A percentile compares a stretch with the other conserved stretches of the same genome.
Evolutionary conservation across 2,329 filamentous ascomycete genomes (phyloP).

Genomic region (Helicocarpus griseus): DNA sequence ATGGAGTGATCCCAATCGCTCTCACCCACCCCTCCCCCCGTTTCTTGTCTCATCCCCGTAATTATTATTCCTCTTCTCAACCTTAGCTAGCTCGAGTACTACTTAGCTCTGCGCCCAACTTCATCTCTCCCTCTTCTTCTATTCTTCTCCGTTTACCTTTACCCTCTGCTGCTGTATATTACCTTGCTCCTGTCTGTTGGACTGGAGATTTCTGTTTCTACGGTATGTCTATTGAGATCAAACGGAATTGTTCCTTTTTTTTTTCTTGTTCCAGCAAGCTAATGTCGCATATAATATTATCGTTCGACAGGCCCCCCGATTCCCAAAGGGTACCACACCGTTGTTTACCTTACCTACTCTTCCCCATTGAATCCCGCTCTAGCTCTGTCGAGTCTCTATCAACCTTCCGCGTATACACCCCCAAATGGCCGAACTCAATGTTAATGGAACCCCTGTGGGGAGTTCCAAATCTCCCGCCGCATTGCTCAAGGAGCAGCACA

Average conservation of each 20-base stretch:
- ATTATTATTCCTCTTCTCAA: too few relatives aligned
- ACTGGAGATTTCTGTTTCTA: neutral
- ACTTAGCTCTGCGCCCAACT: neutral
- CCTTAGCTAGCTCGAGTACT: too few relatives aligned
- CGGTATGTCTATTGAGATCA: neutral
- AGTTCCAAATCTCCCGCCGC: conserved; percentile 39
- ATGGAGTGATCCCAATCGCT: too few relatives aligned
- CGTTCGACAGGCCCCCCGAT: neutral
- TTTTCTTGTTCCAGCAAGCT: neutral
- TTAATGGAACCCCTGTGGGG: conserved; percentile 1
- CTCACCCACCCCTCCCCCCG: too few relatives aligned
- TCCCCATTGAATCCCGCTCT: neutral
- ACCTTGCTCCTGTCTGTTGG: neutral
- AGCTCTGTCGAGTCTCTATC: neutral
- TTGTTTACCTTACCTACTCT: neutral
- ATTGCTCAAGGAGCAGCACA: conserved; percentile 44
- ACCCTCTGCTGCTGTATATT: neutral
- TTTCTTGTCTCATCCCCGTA: too few relatives aligned
- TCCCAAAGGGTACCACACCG: too few relatives aligned
- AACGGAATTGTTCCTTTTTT: neutral
- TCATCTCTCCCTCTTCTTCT: too few relatives aligned
- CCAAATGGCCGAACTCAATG: neutral
- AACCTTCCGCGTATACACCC: neutral
- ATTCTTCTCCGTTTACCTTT: neutral
- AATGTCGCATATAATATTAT: neutral